These are phyloP conservation scores for Epichloe amarillans DNA, from an alignment of 2,329 filamentous ascomycete species.

Conservation along the genomic window DNA sequence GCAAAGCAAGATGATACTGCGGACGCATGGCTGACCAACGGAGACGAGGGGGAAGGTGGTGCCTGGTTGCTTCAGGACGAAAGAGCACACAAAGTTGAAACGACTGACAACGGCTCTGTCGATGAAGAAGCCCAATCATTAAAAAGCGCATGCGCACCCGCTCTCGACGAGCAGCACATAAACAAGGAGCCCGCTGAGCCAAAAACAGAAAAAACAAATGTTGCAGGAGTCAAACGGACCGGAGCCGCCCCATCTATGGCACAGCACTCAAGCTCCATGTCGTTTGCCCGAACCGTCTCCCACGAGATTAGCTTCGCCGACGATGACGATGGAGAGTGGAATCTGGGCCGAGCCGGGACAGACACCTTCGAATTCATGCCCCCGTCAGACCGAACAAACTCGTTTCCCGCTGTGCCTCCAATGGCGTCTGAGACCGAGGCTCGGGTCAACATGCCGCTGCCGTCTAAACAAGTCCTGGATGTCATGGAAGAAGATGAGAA, in stretches of 20 bases:
- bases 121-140: neutral
- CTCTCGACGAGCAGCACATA: neutral
- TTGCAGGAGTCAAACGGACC: neutral
- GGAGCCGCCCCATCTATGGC: slow-evolving; percentile 16
- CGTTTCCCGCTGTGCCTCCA: slow-evolving; percentile 45
- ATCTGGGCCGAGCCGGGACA: slow-evolving; percentile 34
- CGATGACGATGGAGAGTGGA: slow-evolving; percentile 48
- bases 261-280: slow-evolving; percentile 47
- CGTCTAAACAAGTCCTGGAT: slow-evolving; percentile 38
- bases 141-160: too few relatives aligned
- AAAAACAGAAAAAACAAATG: neutral
- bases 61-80: slow-evolving; percentile 14
- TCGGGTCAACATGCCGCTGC: slow-evolving; percentile 26
- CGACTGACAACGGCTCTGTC: neutral
- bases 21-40: slow-evolving; percentile 2
- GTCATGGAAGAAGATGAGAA: slow-evolving; percentile 40
- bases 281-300: slow-evolving; percentile 51
- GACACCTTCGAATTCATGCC: slow-evolving; percentile 50
- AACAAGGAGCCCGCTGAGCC: neutral
- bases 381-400: slow-evolving; percentile 46
- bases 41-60: slow-evolving; percentile 12
- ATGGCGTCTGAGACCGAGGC: slow-evolving; percentile 14
- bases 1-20: neutral
- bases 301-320: slow-evolving; percentile 46
- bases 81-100: neutral